phyloP scores from a whole-genome alignment of 139 green algal genomes.

The Coccomyxa sp. region DNA sequence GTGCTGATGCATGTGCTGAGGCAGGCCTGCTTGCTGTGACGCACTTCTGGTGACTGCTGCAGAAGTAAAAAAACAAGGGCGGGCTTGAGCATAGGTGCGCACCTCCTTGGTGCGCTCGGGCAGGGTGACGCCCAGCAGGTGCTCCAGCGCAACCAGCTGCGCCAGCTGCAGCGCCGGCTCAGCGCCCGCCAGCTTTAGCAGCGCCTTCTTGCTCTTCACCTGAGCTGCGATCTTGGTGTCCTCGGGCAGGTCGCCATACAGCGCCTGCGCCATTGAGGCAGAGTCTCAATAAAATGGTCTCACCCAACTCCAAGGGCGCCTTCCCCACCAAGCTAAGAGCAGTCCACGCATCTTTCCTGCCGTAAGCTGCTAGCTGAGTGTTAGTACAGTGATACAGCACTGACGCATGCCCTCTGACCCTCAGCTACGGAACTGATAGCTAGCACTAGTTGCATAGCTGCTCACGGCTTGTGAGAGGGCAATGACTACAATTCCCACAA shows the following conservation, averaged over 20 bases:
- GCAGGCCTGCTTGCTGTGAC: too few species aligned
- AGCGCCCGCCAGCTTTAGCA: constrained; percentile 28
- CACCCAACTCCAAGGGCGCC: background rate
- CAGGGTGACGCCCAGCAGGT: constrained; percentile 38
- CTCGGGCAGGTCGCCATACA: constrained; percentile 25
- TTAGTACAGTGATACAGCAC: background rate
- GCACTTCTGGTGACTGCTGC: too few species aligned
- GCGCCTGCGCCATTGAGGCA: constrained; percentile 5
- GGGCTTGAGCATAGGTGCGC: background rate
- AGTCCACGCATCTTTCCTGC: background rate
- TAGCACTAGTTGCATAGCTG: background rate
- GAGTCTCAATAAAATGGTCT: background rate
- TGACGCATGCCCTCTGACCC: background rate
- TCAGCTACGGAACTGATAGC: background rate
- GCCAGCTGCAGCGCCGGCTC: constrained; percentile 62
- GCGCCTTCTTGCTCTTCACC: constrained; percentile 23
- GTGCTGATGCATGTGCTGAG: too few species aligned
- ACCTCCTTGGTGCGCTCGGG: constrained; percentile 20
- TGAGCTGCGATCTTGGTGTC: background rate
- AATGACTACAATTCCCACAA: background rate
- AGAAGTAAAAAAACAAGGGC: too few species aligned
- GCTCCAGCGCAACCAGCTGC: constrained; percentile 78
- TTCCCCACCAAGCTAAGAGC: background rate
- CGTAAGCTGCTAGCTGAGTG: background rate
- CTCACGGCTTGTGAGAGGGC: background rate